Evolutionary conservation across 352 stramenopile genomes (phyloP).

Genomic region (Stephanocyclus meneghinianus): DNA sequence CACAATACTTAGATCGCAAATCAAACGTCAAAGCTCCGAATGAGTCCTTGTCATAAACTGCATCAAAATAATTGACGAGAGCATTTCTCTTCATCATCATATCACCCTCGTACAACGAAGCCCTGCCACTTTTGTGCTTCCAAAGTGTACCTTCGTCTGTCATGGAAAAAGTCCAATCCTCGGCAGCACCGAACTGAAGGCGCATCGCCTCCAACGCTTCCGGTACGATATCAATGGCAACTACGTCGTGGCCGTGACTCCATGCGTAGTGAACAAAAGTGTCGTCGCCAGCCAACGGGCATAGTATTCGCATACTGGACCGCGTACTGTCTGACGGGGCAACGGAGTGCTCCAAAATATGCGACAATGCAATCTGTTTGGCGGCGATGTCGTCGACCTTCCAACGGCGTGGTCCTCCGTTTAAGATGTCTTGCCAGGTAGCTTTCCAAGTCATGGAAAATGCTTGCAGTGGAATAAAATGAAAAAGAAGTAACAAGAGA

Average conservation of each 20-base stretch:
- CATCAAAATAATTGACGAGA: constrained; percentile 54
- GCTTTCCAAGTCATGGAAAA: constrained; percentile 44
- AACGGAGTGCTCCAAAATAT: constrained; percentile 22
- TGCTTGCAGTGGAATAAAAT: not conserved
- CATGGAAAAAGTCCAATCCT: constrained; percentile 33
- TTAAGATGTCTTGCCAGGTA: constrained; percentile 59
- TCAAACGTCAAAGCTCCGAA: constrained; percentile 50
- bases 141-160: constrained; percentile 11
- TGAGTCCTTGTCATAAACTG: constrained; percentile 64
- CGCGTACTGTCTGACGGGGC: not conserved
- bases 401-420: constrained; percentile 48
- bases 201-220: constrained; percentile 53
- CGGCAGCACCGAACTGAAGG: constrained; percentile 26
- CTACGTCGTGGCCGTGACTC: constrained; percentile 52
- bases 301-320: constrained; percentile 36
- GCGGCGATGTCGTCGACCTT: constrained; percentile 46
- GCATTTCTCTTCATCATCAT: constrained; percentile 39
- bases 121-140: constrained; percentile 53
- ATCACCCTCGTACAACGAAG: constrained; percentile 51
- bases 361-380: constrained; percentile 34
- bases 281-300: constrained; percentile 62
- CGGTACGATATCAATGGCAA: constrained; percentile 62
- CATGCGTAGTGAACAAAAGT: constrained; percentile 52
- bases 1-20: constrained; percentile 46
- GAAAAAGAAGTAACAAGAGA: not conserved